A percentile compares a stretch with the other conserved stretches of the same genome.
These are phyloP conservation scores for Plectosphaerella cucumerina DNA, from an alignment of 2,329 filamentous ascomycete species.

Conservation along the genomic window DNA sequence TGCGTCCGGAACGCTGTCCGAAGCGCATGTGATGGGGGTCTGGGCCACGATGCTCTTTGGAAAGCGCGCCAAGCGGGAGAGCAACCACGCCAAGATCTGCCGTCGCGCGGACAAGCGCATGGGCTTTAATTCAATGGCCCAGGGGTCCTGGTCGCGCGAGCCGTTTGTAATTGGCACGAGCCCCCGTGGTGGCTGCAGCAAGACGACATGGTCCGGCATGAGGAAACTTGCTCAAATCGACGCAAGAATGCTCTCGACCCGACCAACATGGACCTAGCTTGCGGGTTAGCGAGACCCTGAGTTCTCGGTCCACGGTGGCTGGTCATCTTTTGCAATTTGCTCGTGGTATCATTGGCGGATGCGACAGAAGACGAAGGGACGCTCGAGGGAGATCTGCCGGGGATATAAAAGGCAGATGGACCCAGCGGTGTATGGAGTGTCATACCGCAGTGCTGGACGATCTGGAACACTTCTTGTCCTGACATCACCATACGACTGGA, in stretches of 20 bases:
- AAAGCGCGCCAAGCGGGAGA: no score
- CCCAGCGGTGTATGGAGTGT: not conserved
- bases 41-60: no score
- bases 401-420: not conserved
- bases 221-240: slow-evolving; percentile 2
- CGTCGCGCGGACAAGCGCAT: no score
- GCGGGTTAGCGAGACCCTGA: not conserved
- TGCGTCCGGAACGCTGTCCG: no score
- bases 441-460: not conserved
- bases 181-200: no score
- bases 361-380: no score
- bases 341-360: not conserved
- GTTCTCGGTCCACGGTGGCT: not conserved
- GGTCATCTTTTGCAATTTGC: slow-evolving; percentile 1
- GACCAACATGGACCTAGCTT: not conserved
- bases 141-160: no score
- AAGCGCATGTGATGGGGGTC: no score
- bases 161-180: no score
- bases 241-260: not conserved
- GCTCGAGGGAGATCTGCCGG: not conserved
- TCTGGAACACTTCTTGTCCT: not conserved
- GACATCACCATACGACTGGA: not conserved
- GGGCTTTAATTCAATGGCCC: no score
- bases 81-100: no score
- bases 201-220: no score